phyloP scores from a whole-genome alignment of 768 basidiomycete species.

The Leccinum disarticulatum region DNA sequence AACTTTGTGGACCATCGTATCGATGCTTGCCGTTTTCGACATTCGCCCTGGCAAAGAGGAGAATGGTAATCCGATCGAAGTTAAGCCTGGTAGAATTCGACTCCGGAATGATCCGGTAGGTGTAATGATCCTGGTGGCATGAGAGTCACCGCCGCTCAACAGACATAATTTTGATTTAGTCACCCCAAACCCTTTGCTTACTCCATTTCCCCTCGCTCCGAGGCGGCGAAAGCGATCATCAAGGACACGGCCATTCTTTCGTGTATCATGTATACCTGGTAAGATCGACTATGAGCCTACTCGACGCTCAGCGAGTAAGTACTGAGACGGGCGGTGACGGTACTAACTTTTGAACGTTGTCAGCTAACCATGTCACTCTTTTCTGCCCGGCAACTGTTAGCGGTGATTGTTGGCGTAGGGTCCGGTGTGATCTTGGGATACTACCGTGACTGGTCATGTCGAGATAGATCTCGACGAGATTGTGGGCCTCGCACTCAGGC shows the following conservation, averaged over 20 bases:
- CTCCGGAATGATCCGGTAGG: conserved; percentile 34
- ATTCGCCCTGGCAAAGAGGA: conserved; percentile 25
- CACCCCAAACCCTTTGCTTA: conserved; percentile 33
- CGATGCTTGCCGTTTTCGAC: conserved; percentile 29
- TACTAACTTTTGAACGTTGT: too few relatives aligned
- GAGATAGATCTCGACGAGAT: too few relatives aligned
- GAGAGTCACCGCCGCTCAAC: conserved; percentile 3
- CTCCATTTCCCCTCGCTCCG: conserved; percentile 32
- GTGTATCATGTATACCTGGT: not conserved
- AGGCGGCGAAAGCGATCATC: conserved; percentile 25
- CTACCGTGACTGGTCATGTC: too few relatives aligned
- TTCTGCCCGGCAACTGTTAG: too few relatives aligned
- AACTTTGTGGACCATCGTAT: conserved; percentile 36
- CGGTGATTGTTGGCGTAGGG: too few relatives aligned
- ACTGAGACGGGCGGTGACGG: too few relatives aligned
- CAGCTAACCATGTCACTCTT: too few relatives aligned
- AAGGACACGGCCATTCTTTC: conserved; percentile 28
- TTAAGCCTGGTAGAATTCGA: conserved; percentile 22
- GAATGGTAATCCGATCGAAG: conserved; percentile 16
- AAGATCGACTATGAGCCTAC: too few relatives aligned
- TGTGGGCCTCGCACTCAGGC: too few relatives aligned
- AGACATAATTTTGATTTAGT: conserved; percentile 12
- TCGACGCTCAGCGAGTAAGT: too few relatives aligned
- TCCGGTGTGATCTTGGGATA: too few relatives aligned
- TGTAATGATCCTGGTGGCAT: not conserved